phyloP scores from a whole-genome alignment of 257 asterid species.

The Parsonsia alboflavescens region DNA sequence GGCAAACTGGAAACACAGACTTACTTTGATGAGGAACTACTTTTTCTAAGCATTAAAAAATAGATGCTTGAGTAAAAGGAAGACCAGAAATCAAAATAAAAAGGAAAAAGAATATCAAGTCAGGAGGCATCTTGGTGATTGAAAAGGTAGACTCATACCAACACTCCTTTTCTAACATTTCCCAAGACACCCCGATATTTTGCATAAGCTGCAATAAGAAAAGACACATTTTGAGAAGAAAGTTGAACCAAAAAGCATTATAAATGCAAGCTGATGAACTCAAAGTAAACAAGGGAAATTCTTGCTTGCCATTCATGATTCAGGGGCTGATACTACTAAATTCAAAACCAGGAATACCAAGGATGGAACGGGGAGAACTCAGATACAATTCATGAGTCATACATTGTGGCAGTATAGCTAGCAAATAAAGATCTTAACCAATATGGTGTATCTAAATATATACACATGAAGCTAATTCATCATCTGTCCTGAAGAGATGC shows the following conservation, averaged over 20 bases:
- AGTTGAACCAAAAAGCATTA: conserved; percentile 4
- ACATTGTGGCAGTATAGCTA: neutral
- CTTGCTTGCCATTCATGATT: neutral
- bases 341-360: neutral
- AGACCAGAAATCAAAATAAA: conserved; percentile 7
- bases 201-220: conserved; percentile 60
- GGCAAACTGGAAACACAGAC: neutral
- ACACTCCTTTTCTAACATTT: conserved; percentile 96
- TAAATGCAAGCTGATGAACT: neutral
- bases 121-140: neutral
- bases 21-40: neutral
- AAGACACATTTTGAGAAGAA: conserved; percentile 4
- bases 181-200: conserved; percentile 95
- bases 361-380: neutral
- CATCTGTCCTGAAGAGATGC: neutral
- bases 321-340: neutral
- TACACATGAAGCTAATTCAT: neutral
- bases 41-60: neutral
- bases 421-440: neutral
- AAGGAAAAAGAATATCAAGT: conserved; percentile 2
- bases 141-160: conserved; percentile 38
- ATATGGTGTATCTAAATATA: neutral
- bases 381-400: neutral
- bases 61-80: neutral
- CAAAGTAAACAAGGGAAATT: neutral